Evolutionary conservation across 2,329 filamentous ascomycete species (phyloP), one percentile per base, ranked within the genome.

Genomic region (Knufia petricola): DNA sequence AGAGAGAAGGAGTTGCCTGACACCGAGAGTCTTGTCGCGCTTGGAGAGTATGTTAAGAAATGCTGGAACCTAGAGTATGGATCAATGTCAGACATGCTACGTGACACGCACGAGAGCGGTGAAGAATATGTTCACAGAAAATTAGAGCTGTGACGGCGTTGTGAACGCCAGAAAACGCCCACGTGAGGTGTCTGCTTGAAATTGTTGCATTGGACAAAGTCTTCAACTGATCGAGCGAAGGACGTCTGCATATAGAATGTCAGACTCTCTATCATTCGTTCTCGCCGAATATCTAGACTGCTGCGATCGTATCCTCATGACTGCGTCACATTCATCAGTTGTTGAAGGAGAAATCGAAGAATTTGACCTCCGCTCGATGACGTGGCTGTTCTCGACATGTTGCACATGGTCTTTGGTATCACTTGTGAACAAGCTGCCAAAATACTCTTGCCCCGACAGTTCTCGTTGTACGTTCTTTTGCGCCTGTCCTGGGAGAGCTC

Each of bases 401-500:
- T 38, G 8, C 34, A 38, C 17, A 15, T 7, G 8, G 34, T 7
- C 34, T 38, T 38, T 38, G 17, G 8, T 38, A 20, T 38, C 34
- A 17, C 17, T 17, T 8, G 12, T 15, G 7, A 38, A 38, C 12
- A 8, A 17, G 34, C 34, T 17, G 34, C 34, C 8, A 15, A 38
- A 7, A 38, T 38, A 8, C 6, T 38, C 34, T 38, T 38, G 34
- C 17, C 34, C 26, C 17, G 41, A 8, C 46, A 49, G 15, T 36
- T 49, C 46, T 19, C 46, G 46, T 20, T 23, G 37, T 17, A 34
- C 21, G 3, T 42, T 38, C 24, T 15, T 19, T 21, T 39, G 46
- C 13, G 36, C 36, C 36, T 46, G 42, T 17, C 48, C 48, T 20
- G 26, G 31, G n/a, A 47, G 39, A 7, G 31, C 23, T 13, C 40